These are phyloP conservation scores for Dactylonectria estremocensis DNA, from an alignment of 2,329 filamentous ascomycete species.

Conservation along the genomic window DNA sequence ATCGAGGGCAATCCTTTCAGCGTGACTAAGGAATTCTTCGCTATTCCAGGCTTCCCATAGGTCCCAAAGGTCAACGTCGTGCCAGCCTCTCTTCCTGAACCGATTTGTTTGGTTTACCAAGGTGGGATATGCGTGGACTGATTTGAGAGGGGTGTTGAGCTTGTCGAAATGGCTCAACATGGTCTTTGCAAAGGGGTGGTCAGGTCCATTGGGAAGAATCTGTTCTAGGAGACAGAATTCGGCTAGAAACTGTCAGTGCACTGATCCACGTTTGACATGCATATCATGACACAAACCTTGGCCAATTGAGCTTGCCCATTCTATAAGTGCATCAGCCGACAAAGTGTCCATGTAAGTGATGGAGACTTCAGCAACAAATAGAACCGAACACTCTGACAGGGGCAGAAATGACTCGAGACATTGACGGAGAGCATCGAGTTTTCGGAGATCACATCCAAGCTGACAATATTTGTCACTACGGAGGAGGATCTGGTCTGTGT, in stretches of 20 bases:
- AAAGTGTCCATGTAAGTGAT: slow-evolving; percentile 89
- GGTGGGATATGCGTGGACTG: slow-evolving; percentile 78
- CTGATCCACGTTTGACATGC: not conserved
- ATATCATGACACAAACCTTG: slow-evolving; percentile 68
- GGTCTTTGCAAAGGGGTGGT: slow-evolving; percentile 87
- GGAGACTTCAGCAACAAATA: slow-evolving; percentile 92
- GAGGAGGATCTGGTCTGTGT: slow-evolving; percentile 67
- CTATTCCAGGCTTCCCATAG: slow-evolving; percentile 90
- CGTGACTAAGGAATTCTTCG: slow-evolving; percentile 72
- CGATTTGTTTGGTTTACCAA: slow-evolving; percentile 76
- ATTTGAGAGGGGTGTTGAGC: slow-evolving; percentile 83
- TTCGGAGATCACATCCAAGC: slow-evolving; percentile 84
- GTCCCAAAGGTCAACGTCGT: slow-evolving; percentile 72
- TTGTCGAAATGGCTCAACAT: slow-evolving; percentile 91
- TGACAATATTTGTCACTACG: slow-evolving; percentile 81
- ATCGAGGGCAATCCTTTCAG: slow-evolving; percentile 76
- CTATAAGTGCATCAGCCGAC: slow-evolving; percentile 80
- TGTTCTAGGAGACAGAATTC: slow-evolving; percentile 92
- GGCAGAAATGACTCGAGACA: slow-evolving; percentile 73
- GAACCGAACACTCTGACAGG: slow-evolving; percentile 71
- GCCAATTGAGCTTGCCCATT: slow-evolving; percentile 81
- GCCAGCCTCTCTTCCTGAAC: slow-evolving; percentile 81
- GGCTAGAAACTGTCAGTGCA: slow-evolving; percentile 53
- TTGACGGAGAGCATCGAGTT: slow-evolving; percentile 73
- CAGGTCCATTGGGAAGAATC: slow-evolving; percentile 81